These are phyloP conservation scores for Catenaria anguillulae DNA, from an alignment of 371 early-diverging fungal species.

Conservation along the genomic window DNA sequence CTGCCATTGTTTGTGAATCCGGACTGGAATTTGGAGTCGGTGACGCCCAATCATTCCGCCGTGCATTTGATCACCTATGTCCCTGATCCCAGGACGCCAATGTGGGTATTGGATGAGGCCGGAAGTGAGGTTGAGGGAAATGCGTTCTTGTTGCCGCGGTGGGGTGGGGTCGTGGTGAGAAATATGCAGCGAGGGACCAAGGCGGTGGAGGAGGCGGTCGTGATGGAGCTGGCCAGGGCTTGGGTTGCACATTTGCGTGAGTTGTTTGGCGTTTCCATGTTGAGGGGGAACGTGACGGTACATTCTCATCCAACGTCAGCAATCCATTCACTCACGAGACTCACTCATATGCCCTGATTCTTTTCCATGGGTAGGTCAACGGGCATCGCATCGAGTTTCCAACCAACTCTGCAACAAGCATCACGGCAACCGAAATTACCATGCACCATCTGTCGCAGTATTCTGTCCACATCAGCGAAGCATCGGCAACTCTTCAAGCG, in stretches of 20 bases:
- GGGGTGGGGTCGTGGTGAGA: slow-evolving; percentile 75
- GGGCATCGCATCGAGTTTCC: not conserved
- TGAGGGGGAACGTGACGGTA: slow-evolving; percentile 12
- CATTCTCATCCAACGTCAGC: too few relatives aligned
- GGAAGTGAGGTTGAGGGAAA: slow-evolving; percentile 37
- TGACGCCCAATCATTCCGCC: slow-evolving; percentile 58
- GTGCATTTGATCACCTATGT: slow-evolving; percentile 76
- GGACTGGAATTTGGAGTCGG: slow-evolving; percentile 49
- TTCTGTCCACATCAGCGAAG: slow-evolving; percentile 49
- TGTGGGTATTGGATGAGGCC: slow-evolving; percentile 46
- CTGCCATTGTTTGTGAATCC: slow-evolving; percentile 24
- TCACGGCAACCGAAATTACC: slow-evolving; percentile 63
- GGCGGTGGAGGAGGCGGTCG: slow-evolving; percentile 30
- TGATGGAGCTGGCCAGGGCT: slow-evolving; percentile 41
- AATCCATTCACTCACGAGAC: too few relatives aligned
- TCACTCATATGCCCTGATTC: slow-evolving; percentile 9
- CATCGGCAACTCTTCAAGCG: slow-evolving; percentile 58
- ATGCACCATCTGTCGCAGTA: slow-evolving; percentile 45
- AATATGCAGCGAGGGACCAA: slow-evolving; percentile 44
- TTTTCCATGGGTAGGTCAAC: slow-evolving; percentile 10
- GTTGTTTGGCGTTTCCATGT: slow-evolving; percentile 52
- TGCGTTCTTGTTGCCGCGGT: slow-evolving; percentile 76
- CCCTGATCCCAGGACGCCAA: slow-evolving; percentile 46
- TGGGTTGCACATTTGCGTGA: slow-evolving; percentile 65
- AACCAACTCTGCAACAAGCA: slow-evolving; percentile 18